Evolutionary conservation across 2,329 filamentous ascomycete genomes (phyloP).

Genomic region (Geosmithia flava): DNA sequence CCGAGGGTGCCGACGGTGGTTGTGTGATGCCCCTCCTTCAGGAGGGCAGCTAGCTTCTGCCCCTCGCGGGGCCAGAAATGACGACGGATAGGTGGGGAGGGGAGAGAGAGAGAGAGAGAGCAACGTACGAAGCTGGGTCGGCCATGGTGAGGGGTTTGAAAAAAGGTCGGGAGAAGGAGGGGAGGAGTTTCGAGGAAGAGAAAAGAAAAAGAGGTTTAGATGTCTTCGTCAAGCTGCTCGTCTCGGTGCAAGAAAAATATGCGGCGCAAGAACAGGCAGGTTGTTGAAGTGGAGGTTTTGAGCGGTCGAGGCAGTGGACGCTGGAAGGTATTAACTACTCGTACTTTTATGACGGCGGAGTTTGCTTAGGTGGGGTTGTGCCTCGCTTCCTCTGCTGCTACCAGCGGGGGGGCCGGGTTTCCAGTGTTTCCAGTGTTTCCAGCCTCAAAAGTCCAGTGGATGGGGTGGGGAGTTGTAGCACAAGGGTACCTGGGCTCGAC

Average conservation of each 20-base stretch:
- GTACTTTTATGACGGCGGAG: slow-evolving; percentile 3
- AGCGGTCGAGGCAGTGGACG: not conserved
- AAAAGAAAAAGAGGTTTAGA: slow-evolving; percentile 1
- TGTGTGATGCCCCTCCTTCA: not conserved
- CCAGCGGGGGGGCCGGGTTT: not conserved
- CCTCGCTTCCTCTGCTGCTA: not conserved
- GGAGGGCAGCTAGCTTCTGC: not conserved
- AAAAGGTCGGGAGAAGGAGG: not conserved
- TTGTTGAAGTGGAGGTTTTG: not conserved
- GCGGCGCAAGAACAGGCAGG: not conserved
- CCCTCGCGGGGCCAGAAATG: not conserved
- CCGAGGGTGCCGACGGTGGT: not conserved
- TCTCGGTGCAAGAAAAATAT: not conserved
- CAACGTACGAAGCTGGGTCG: slow-evolving; percentile 10
- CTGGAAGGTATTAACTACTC: not conserved
- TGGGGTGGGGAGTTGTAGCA: no score
- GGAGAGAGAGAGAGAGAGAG: slow-evolving; percentile 5
- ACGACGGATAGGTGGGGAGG: not conserved
- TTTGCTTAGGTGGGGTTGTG: slow-evolving; percentile 1
- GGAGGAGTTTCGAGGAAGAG: not conserved
- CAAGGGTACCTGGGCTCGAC: no score
- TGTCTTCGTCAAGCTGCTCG: not conserved
- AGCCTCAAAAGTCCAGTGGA: not conserved
- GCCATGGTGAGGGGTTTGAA: slow-evolving; percentile 7
- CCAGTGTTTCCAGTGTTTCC: not conserved